A percentile compares a stretch with the other conserved stretches of the same genome.
These are phyloP conservation scores for Trichosporon sp. DNA, from an alignment of 1,284 basidiomycete species.

Conservation along the genomic window DNA sequence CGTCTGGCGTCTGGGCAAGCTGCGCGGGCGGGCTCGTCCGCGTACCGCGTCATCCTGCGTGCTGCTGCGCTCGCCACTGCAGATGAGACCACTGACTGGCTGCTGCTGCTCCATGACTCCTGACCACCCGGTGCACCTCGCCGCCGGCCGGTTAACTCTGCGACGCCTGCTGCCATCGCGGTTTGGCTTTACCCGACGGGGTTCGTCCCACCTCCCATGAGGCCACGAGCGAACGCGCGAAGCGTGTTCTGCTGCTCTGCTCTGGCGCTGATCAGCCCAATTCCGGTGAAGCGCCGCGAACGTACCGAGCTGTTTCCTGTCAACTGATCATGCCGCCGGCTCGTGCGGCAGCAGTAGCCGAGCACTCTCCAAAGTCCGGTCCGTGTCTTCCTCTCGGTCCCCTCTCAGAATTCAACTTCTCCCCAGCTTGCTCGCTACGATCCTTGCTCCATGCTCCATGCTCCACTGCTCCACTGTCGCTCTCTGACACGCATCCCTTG, in stretches of 20 bases:
- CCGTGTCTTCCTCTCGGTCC: not conserved
- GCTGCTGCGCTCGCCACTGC: not conserved
- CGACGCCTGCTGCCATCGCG: not conserved
- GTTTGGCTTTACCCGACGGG: slow-evolving; percentile 2
- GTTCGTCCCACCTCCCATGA: too few relatives aligned
- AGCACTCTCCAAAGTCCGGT: not conserved
- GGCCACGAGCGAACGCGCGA: not conserved
- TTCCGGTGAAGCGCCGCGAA: not conserved
- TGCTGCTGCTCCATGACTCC: not conserved
- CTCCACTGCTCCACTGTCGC: not conserved
- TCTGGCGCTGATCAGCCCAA: not conserved
- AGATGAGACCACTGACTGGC: not conserved
- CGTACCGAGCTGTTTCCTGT: not conserved
- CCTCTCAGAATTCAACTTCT: not conserved
- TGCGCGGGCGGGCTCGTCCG: not conserved
- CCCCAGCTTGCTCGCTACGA: not conserved
- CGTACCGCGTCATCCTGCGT: not conserved
- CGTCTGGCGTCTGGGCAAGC: not conserved
- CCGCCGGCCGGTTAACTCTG: not conserved
- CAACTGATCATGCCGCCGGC: slow-evolving; percentile 4
- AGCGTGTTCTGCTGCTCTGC: too few relatives aligned
- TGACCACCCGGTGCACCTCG: not conserved
- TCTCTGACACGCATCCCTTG: not conserved
- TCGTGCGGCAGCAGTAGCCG: not conserved
- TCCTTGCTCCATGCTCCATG: not conserved